Conservation (phyloP, 495 filamentous ascomycete genomes). For the Pyronema domesticum region DNA sequence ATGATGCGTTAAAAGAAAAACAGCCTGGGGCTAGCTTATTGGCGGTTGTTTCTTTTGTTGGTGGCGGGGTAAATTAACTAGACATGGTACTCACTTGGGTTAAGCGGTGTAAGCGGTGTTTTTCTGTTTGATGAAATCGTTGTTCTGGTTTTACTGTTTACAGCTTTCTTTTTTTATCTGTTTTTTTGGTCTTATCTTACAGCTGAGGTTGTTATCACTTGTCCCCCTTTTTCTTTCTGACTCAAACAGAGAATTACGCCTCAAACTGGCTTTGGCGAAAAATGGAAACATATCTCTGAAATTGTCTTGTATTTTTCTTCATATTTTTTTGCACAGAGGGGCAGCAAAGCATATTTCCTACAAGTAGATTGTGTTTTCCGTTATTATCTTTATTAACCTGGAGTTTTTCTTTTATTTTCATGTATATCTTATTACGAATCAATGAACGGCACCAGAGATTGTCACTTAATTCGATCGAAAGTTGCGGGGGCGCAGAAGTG, state of each 20-base stretch:
- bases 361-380: slow-evolving; percentile 6
- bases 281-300: slow-evolving; percentile 7
- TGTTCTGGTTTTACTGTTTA: slow-evolving; percentile 6
- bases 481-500: too few species aligned
- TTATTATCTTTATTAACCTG: slow-evolving; percentile 14
- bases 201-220: background rate
- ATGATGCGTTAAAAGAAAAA: background rate
- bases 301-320: slow-evolving; percentile 18
- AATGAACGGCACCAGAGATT: background rate
- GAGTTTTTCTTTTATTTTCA: slow-evolving; percentile 8
- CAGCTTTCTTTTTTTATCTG: slow-evolving; percentile 1
- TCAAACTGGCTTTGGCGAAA: slow-evolving; percentile 13
- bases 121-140: slow-evolving; percentile 12
- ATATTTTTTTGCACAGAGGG: slow-evolving; percentile 15
- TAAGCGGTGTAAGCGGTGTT: slow-evolving; percentile 6
- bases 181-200: background rate
- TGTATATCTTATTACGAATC: background rate
- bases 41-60: slow-evolving; percentile 4
- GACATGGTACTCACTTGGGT: background rate
- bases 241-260: slow-evolving; percentile 29
- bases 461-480: background rate
- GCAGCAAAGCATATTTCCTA: too few species aligned
- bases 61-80: too few species aligned
- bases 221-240: slow-evolving; percentile 12
- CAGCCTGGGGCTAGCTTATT: slow-evolving; percentile 3